These are phyloP conservation scores for Fusarium pseudograminearum DNA, from an alignment of 2,329 filamentous ascomycete genomes.

Conservation along the genomic window DNA sequence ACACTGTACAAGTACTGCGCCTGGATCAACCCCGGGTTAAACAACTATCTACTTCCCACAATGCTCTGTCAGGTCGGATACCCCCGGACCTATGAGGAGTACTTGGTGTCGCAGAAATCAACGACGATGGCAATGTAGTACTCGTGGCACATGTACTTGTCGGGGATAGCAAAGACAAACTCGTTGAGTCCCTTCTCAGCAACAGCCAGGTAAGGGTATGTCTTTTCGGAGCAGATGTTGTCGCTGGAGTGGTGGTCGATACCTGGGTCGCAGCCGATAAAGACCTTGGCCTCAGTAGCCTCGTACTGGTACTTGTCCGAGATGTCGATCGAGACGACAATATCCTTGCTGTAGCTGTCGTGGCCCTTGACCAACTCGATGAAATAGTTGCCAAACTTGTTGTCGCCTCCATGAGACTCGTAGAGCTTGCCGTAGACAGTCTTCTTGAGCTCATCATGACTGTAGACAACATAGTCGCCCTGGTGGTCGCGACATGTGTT, in stretches of 20 bases:
- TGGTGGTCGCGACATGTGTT: constrained; percentile 33
- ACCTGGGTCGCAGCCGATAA: not conserved
- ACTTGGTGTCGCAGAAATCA: constrained; percentile 39
- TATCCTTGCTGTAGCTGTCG: constrained; percentile 8
- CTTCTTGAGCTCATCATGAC: constrained; percentile 31
- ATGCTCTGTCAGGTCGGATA: not conserved
- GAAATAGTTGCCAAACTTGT: constrained; percentile 31
- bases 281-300: constrained; percentile 11
- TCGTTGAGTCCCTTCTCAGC: constrained; percentile 17
- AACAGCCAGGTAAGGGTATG: constrained; percentile 15
- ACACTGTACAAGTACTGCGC: not conserved
- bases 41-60: not conserved
- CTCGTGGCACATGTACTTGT: constrained; percentile 37
- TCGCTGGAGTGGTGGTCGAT: not conserved
- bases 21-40: constrained; percentile 6
- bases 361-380: constrained; percentile 34
- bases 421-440: constrained; percentile 25
- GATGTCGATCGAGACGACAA: constrained; percentile 35
- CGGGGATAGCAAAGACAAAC: constrained; percentile 4
- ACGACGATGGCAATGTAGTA: constrained; percentile 45
- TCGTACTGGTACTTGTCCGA: constrained; percentile 30
- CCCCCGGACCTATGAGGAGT: constrained; percentile 9
- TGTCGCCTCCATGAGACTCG: not conserved
- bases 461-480: constrained; percentile 34
- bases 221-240: constrained; percentile 10